Percentiles rank a stretch among this genome's conserved stretches.
phyloP scores from a whole-genome alignment of 2,329 filamentous ascomycete genomes.

The Trichoderma citrinoviride region DNA sequence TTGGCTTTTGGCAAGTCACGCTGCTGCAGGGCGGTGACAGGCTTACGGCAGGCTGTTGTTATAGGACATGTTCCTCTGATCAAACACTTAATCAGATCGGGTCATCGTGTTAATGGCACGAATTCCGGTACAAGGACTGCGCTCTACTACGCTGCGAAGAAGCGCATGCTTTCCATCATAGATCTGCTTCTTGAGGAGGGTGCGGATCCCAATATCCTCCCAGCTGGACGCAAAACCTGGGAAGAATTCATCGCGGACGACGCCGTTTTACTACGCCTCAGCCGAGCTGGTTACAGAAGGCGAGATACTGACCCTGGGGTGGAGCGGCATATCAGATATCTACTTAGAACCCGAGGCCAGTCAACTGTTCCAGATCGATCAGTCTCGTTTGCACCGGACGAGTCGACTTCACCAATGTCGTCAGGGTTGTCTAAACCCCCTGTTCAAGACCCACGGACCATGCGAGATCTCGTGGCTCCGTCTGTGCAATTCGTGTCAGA shows the following conservation, averaged over 20 bases:
- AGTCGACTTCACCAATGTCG: neutral
- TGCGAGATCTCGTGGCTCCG: neutral
- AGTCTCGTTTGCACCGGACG: neutral
- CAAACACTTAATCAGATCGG: neutral
- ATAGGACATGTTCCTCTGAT: neutral
- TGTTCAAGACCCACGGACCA: neutral
- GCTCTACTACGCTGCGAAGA: slow-evolving; percentile 1
- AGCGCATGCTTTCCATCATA: slow-evolving; percentile 8
- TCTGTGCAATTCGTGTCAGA: neutral
- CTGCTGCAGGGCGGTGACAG: neutral
- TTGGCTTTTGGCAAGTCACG: slow-evolving; percentile 7
- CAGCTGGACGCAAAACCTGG: neutral
- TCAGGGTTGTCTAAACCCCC: neutral
- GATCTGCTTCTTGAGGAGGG: neutral
- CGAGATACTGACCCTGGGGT: neutral
- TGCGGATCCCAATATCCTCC: slow-evolving; percentile 5
- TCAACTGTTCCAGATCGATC: neutral
- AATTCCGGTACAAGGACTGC: slow-evolving; percentile 4
- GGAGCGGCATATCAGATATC: neutral
- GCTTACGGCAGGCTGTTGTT: neutral
- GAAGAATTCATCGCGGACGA: slow-evolving; percentile 2
- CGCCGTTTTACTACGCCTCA: neutral
- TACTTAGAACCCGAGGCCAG: neutral
- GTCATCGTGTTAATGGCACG: neutral
- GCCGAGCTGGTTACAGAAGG: neutral